phyloP scores from a whole-genome alignment of 2,329 filamentous ascomycete species.

The Penicillium sp. region DNA sequence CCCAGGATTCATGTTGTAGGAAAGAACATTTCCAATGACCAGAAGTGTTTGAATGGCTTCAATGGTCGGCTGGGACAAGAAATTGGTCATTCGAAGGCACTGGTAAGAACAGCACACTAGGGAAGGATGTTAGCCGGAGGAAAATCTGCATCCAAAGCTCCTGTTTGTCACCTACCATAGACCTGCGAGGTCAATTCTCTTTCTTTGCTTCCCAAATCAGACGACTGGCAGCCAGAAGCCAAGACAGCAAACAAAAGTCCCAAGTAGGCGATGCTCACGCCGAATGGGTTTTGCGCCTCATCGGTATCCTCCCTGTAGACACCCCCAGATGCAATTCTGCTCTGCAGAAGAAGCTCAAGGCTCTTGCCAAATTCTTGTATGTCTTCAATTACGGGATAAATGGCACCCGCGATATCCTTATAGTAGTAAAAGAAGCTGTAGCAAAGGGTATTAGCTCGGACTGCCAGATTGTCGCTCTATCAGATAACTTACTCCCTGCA shows the following conservation, averaged over 20 bases:
- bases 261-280: slow-evolving; percentile 58
- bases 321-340: slow-evolving; percentile 46
- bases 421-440: slow-evolving; percentile 56
- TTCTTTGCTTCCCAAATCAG: slow-evolving; percentile 56
- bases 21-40: slow-evolving; percentile 61
- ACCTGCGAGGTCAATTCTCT: slow-evolving; percentile 63
- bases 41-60: slow-evolving; percentile 62
- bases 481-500: slow-evolving; percentile 47
- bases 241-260: slow-evolving; percentile 61
- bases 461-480: not conserved
- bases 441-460: slow-evolving; percentile 7
- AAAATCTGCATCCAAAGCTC: too few species aligned
- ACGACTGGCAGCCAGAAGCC: slow-evolving; percentile 62
- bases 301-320: slow-evolving; percentile 45
- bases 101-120: slow-evolving; percentile 64
- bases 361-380: slow-evolving; percentile 55
- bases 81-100: slow-evolving; percentile 62
- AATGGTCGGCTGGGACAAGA: slow-evolving; percentile 59
- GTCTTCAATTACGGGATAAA: slow-evolving; percentile 61
- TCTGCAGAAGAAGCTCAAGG: slow-evolving; percentile 54
- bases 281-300: slow-evolving; percentile 55
- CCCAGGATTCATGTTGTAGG: slow-evolving; percentile 64
- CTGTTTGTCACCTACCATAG: slow-evolving; percentile 57
- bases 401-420: slow-evolving; percentile 57
- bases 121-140: too few species aligned